Base-by-base conservation (phyloP, 2,329 filamentous ascomycete species). In the Aspergillus sp. region DNA sequence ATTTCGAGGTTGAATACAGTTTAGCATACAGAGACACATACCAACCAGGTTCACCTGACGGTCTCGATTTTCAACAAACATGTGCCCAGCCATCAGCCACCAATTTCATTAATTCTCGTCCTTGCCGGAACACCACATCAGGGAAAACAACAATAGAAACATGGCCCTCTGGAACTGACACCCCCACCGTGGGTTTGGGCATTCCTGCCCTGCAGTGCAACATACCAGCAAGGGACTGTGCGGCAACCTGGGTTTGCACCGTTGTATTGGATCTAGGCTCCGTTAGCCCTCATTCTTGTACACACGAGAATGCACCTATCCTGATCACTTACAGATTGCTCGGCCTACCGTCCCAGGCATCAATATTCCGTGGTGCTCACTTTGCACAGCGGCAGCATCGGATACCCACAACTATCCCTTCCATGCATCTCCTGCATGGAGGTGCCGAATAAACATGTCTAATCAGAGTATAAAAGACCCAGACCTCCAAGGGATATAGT, bases 151-250 rank as follows among this genome's bases (percentile, higher is more conserved):
- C 44, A 24, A 51, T 45, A 24, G 50, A 47, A 47, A 36, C 45
- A 51, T 47, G 30, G 19, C 33, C n/a, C 10, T 33, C 13, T 24
- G 49, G 19, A 38, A 42, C 9, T 30, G 16, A 40, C 13, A 5
- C 26, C 30, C 35, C 22, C 32, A 35, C 4, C 10, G 26, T 32
- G 40, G 40, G 19, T 33, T 46, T 38, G 14, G n/a, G 14, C 26
- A 17, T 22, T 47, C 49, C 49, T 51, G 45, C 38, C 40, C 30
- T 43, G 38, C 20, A 30, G 26, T 48, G 26, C 40, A 44, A 45
- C 45, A 22, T 33, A 46, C 33, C 30, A 45, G 50, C 45, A 52
- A 52, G 50, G 49, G 45, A 47, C 44, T 32, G 14, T 45, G 32
- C 45, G 44, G 40, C 26, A 52, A 38, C 45, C 38, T 20, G 38